phyloP scores from a whole-genome alignment of 176 grass and related monocot species.

The Cenchrus americanus region DNA sequence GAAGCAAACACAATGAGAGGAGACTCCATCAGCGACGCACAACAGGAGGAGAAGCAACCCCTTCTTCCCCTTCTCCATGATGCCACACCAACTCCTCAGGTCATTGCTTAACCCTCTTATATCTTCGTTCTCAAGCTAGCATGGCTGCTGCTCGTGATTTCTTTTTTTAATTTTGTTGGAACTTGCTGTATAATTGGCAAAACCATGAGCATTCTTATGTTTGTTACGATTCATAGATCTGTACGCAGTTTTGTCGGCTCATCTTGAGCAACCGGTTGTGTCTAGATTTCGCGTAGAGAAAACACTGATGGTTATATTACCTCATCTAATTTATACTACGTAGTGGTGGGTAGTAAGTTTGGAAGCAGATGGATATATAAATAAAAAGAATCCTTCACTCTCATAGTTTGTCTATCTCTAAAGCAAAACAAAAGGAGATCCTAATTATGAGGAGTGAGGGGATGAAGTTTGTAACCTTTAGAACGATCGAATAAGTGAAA shows the following conservation, averaged over 20 bases:
- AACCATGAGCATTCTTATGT: background rate
- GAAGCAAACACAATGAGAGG: conserved; percentile 1
- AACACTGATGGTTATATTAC: too few species aligned
- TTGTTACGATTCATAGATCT: background rate
- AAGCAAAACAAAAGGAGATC: too few species aligned
- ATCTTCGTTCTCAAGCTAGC: background rate
- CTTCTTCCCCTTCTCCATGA: conserved; percentile 34
- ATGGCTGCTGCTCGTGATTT: background rate
- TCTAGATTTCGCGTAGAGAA: too few species aligned
- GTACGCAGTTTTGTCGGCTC: background rate
- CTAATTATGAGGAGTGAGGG: too few species aligned
- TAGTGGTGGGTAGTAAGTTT: too few species aligned
- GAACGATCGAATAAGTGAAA: too few species aligned
- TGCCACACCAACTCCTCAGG: background rate
- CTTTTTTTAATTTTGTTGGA: too few species aligned
- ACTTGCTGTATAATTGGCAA: background rate
- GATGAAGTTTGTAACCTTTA: too few species aligned
- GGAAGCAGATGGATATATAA: too few species aligned
- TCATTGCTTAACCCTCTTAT: background rate
- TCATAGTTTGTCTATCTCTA: too few species aligned
- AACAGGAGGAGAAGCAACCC: background rate
- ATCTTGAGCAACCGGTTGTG: background rate
- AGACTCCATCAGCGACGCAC: background rate
- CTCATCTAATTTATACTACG: too few species aligned
- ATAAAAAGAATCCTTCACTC: too few species aligned